A percentile compares a stretch with the other conserved stretches of the same genome.
These are phyloP conservation scores for Solanum bukasovii DNA, from an alignment of 257 asterid genomes.

Conservation along the genomic window DNA sequence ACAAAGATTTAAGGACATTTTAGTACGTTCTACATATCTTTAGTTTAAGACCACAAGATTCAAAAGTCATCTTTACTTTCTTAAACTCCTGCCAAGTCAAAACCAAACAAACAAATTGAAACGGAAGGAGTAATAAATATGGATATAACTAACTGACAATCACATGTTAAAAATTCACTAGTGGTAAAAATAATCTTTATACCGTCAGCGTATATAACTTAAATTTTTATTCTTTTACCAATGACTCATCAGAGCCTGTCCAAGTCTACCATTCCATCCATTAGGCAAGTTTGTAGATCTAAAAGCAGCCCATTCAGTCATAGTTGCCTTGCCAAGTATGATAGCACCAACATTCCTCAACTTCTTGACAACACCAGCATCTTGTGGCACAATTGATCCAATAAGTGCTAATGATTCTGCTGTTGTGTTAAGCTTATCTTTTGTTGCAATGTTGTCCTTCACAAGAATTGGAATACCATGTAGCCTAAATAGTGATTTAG, in stretches of 20 bases:
- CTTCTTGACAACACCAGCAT: constrained; percentile 37
- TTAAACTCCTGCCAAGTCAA: too few species aligned
- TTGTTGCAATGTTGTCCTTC: constrained; percentile 38
- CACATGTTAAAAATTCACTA: neutral
- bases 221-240: too few species aligned
- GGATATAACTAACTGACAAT: neutral
- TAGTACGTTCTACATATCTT: too few species aligned
- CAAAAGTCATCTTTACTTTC: too few species aligned
- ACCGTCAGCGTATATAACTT: neutral
- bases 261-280: constrained; percentile 45
- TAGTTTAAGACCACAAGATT: too few species aligned
- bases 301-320: constrained; percentile 37
- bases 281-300: constrained; percentile 11
- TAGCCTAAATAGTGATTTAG: constrained; percentile 3
- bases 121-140: too few species aligned
- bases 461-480: constrained; percentile 37
- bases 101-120: too few species aligned
- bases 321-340: constrained; percentile 39
- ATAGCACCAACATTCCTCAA: constrained; percentile 36
- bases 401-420: constrained; percentile 42
- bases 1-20: too few species aligned
- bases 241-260: constrained; percentile 46
- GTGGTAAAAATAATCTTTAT: neutral
- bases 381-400: constrained; percentile 29
- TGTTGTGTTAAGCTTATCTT: constrained; percentile 37